Evolutionary conservation across 192 early-diverging fungal genomes (phyloP), one percentile per base, ranked within the genome.

Genomic region (Phlyctochytrium arcticum): DNA sequence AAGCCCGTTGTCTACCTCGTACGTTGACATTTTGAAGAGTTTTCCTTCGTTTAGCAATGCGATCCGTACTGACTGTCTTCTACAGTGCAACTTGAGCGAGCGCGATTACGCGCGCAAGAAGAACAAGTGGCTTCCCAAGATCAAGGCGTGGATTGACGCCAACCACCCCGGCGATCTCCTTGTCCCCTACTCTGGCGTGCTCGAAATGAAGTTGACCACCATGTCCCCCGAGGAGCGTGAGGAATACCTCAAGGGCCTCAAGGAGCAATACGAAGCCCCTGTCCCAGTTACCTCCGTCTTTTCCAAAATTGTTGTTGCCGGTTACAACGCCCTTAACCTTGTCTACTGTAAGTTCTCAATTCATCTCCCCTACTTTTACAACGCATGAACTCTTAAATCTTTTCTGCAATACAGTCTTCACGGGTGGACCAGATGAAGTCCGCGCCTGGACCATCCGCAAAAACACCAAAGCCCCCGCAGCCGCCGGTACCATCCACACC

Each of bases 111-210:
- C 89, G 31, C 83, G 93, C 64, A 94, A 94, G 82, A 98, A 97
- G 86, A 97, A 96, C 84, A 95, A 94, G 85, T 93, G 86, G 88
- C 77, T 98, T 36, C 80, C 85, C 48, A 81, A 91, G 75, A 93
- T 98, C 72, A 92, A 96, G 75, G 76, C 30, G 9, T 60, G 65
- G 65, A 51, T 71, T 48, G 56, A 71, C 44, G 66, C 9, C 4
- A 53, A 75, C 36, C 48, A 57, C 21, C 48, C 67, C 6, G 75
- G 49, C 8, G 71, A 65, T 48, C 4, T 67, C 27, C 48, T 94
- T 56, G 89, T 98, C 46, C 92, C 92, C 50, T 94, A 90, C 80
- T 92, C 91, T 58, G 92, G 85, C 32, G 75, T 67, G 7, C 80
- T 93, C 42, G 95, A 98, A 77, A 76, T 80, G 26, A 78, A 72